phyloP scores from a whole-genome alignment of 208 protist species.

The Trypanosomatidae sp. region DNA sequence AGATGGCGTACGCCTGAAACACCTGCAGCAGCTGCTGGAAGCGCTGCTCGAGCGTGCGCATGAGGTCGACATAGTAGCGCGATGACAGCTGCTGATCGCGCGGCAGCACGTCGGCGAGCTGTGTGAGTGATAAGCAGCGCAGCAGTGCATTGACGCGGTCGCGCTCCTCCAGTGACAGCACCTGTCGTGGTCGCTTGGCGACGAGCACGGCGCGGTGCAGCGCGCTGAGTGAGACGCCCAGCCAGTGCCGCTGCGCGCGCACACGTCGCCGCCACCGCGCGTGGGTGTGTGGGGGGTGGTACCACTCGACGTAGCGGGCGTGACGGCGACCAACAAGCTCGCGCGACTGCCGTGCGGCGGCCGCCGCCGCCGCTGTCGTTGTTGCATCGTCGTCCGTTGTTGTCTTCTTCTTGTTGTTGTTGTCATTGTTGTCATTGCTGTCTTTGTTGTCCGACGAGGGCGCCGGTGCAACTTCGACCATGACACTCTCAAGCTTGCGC shows the following conservation, averaged over 20 bases:
- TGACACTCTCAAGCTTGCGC: slow-evolving; percentile 10
- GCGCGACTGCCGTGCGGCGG: slow-evolving; percentile 3
- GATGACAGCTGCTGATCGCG: slow-evolving; percentile 9
- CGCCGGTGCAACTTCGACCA: not conserved
- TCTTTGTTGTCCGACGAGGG: not conserved
- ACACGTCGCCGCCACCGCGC: slow-evolving; percentile 24
- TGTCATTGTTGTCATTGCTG: not conserved
- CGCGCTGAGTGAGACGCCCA: slow-evolving; percentile 56
- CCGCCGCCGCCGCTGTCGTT: not conserved
- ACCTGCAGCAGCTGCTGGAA: slow-evolving; percentile 28
- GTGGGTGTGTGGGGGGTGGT: slow-evolving; percentile 42
- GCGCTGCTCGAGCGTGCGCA: slow-evolving; percentile 26
- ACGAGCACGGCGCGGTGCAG: slow-evolving; percentile 37
- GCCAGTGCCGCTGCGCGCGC: slow-evolving; percentile 45
- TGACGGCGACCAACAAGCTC: slow-evolving; percentile 10
- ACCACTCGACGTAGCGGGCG: slow-evolving; percentile 29
- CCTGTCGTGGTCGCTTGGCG: slow-evolving; percentile 3
- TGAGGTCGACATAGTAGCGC: slow-evolving; percentile 29
- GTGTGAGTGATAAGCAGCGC: slow-evolving; percentile 22
- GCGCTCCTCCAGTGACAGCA: slow-evolving; percentile 34
- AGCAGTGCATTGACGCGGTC: slow-evolving; percentile 21
- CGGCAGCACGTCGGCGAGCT: slow-evolving; percentile 44
- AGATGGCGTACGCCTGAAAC: slow-evolving; percentile 34
- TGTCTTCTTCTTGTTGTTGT: not conserved
- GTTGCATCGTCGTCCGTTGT: not conserved